Base-by-base conservation (phyloP, 2,329 filamentous ascomycete species). In the Dothistroma septosporum region DNA sequence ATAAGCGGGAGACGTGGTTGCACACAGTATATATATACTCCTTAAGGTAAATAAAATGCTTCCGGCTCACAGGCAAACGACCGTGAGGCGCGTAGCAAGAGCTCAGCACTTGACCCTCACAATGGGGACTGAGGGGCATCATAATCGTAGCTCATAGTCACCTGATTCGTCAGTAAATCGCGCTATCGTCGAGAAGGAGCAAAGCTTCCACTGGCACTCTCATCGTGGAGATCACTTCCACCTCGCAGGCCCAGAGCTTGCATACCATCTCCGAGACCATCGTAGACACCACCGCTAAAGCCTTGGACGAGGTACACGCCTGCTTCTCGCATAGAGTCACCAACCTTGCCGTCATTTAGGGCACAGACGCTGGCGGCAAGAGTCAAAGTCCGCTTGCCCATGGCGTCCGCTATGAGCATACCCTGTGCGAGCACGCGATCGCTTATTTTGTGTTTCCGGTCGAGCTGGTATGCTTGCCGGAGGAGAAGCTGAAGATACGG, bases 281-380 rank as follows among this genome's bases (percentile, higher is more conserved):
- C 86, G 67, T 85, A 85, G 47, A 91, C 77, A 0, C 88, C 89
- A 14, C 85, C 86, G 1, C 85, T 81, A 55, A 91, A 76, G 21
- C 85, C 83, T 63, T 87, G 81, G 1, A 88, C 73, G 68, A 85
- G 82, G 84, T 87, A 91, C 2, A 81, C 72, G 2, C 82, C 79
- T 10, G 83, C 69, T 33, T 84, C 82, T 19, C 82, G 79, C 22
- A 89, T 70, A 2, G 79, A 76, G 62, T 85, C 80, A 0, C 86
- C 86, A n/a, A 89, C 75, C 61, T 80, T 83, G 0, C 87, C 87
- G 61, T 89, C 84, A 22, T 87, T 83, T 75, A 89, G 80, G 49
- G 80, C 81, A 61, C 80, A 81, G 3, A 90, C 76, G 0, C 82
- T 79, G 10, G 81, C 80, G 10, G 82, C 82, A 4, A 88, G 68